Base-by-base conservation (phyloP, 2,329 filamentous ascomycete genomes). In the Daldinia sp. region DNA sequence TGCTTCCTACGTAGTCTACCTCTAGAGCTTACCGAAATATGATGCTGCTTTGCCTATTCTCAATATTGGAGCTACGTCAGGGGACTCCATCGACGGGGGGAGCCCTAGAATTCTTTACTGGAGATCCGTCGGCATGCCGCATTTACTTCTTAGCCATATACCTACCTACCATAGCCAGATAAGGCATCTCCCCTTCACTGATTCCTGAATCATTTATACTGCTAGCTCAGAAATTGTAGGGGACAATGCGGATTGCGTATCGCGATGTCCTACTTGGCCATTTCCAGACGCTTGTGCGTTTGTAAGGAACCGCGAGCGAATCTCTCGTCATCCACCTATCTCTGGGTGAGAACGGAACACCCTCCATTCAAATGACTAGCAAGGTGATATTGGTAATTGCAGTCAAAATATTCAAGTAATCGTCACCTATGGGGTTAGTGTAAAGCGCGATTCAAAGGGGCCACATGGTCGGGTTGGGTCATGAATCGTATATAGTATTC, bases 341-440 rank as follows among this genome's bases (percentile, higher is more conserved):
- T 26, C 30, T 26, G n/a, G 7, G 20, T 48, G 48, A 18, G 2
- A 37, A 18, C 26, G 20, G 15, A 6, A 44, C 13, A 6, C 33
- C 48, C 9, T 20, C 37, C 15, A 9, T 35, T 46, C 5, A 20
- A 20, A 33, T 44, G 20, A 48, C 15, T 48, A n/a, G 13, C 35
- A n/a, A 3, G 28, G 33, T n/a, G n/a, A 48, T 58, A 41, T 54
- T 20, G 23, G 54, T n/a, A 50, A 39, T 5, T 6, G 30, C 3
- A 59, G 30, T 33, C 15, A 35, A 59, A 18, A 23, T 35, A 37
- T 42, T 23, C 18, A 23, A 44, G n/a, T 54, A 58, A 63, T 61
- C 56, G 46, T 58, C 64, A 63, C 39, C 33, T 57, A 61, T 55
- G 39, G 44, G 20, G 37, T 64, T 68, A 65, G 62, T 33, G 62